Percentiles rank a stretch among this genome's conserved stretches.
Evolutionary conservation across 1,284 basidiomycete genomes (phyloP).

Genomic region (Rhodotorula sp.): DNA sequence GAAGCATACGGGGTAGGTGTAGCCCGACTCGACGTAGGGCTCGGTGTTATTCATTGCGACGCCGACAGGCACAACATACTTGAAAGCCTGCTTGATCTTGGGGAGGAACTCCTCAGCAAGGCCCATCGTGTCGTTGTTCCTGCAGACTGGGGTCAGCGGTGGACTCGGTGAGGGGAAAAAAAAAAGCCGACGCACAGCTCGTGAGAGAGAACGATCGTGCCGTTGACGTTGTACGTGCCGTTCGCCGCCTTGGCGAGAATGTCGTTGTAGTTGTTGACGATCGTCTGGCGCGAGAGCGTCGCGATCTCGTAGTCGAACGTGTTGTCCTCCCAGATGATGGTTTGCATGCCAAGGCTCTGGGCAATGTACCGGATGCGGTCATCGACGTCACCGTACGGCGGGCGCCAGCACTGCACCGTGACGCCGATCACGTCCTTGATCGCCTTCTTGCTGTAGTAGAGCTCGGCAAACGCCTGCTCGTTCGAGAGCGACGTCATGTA

Average conservation of each 20-base stretch:
- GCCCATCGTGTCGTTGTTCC: slow-evolving; percentile 53
- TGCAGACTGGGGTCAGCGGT: not conserved
- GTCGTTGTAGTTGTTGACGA: slow-evolving; percentile 54
- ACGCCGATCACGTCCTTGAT: slow-evolving; percentile 58
- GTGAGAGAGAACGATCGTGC: slow-evolving; percentile 55
- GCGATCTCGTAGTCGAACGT: slow-evolving; percentile 43
- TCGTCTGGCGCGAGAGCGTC: slow-evolving; percentile 30
- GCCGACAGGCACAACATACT: slow-evolving; percentile 46
- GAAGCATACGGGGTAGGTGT: slow-evolving; percentile 34
- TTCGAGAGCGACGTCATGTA: slow-evolving; percentile 56
- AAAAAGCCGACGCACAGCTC: slow-evolving; percentile 46
- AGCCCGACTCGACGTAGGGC: slow-evolving; percentile 54
- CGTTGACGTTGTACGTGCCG: slow-evolving; percentile 51
- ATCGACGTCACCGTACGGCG: slow-evolving; percentile 59
- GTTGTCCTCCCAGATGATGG: slow-evolving; percentile 57
- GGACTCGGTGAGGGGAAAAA: not conserved
- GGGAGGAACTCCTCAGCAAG: slow-evolving; percentile 23
- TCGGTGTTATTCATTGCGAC: slow-evolving; percentile 53
- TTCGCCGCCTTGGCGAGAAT: slow-evolving; percentile 51
- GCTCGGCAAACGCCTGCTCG: slow-evolving; percentile 59
- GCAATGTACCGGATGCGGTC: slow-evolving; percentile 60
- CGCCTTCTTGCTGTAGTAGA: slow-evolving; percentile 58
- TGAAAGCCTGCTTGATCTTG: slow-evolving; percentile 26
- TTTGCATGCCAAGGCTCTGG: slow-evolving; percentile 55
- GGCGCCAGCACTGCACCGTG: slow-evolving; percentile 51